phyloP scores from a whole-genome alignment of 139 green algal genomes.

The Tetratostichococcus sp. region DNA sequence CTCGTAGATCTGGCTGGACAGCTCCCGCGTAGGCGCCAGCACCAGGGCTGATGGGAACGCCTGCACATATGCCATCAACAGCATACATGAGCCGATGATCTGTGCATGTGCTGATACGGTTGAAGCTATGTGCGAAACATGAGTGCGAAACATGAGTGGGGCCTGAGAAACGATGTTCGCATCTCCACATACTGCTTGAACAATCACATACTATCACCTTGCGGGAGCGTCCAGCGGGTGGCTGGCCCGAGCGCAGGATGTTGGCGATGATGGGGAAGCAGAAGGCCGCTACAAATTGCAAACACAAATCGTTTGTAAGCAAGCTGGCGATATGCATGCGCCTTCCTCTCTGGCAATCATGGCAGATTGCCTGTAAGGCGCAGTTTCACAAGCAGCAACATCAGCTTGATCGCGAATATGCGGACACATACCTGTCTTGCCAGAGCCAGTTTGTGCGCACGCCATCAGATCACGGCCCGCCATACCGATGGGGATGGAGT shows the following conservation, averaged over 20 bases:
- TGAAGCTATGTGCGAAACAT: too few species aligned
- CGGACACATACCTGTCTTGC: constrained; percentile 73
- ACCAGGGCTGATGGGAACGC: constrained; percentile 86
- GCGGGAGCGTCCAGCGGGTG: constrained; percentile 55
- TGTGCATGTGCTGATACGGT: too few species aligned
- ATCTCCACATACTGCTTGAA: not conserved
- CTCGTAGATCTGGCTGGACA: constrained; percentile 90
- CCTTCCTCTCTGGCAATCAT: too few species aligned
- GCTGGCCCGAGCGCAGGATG: constrained; percentile 60
- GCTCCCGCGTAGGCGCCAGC: constrained; percentile 89
- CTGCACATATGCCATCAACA: not conserved
- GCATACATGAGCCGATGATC: too few species aligned
- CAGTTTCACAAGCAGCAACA: too few species aligned
- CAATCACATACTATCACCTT: constrained; percentile 52
- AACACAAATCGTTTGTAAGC: too few species aligned
- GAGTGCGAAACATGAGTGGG: too few species aligned
- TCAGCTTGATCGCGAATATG: too few species aligned
- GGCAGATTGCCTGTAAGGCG: too few species aligned
- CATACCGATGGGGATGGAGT: constrained; percentile 95
- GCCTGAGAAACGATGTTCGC: too few species aligned
- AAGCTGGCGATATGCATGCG: too few species aligned
- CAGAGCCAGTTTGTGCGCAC: constrained; percentile 92
- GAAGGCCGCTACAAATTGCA: constrained; percentile 87
- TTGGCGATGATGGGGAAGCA: constrained; percentile 97
- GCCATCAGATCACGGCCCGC: constrained; percentile 94